Evolutionary conservation across 768 basidiomycete species (phyloP).

Genomic region (Aureoboletus auriporus): DNA sequence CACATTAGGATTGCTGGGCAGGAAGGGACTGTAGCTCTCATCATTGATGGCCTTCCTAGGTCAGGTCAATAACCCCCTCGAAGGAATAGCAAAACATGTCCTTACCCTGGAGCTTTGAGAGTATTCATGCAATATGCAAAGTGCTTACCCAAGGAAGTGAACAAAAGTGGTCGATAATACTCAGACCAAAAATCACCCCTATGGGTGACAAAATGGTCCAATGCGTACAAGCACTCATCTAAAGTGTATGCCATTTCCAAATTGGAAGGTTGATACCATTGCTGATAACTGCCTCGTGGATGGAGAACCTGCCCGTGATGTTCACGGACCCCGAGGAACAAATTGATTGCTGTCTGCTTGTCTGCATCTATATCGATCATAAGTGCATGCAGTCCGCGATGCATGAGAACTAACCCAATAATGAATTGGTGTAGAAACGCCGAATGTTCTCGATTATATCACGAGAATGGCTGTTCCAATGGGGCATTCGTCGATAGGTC

Average conservation of each 20-base stretch:
- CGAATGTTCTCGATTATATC: conserved; percentile 95
- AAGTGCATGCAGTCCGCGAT: background rate
- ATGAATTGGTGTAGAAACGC: conserved; percentile 91
- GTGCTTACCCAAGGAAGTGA: conserved; percentile 83
- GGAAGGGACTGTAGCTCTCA: conserved; percentile 72
- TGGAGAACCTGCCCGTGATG: conserved; percentile 48
- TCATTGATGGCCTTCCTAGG: conserved; percentile 66
- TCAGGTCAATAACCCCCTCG: background rate
- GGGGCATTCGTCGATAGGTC: conserved; percentile 91
- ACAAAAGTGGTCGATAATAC: conserved; percentile 81
- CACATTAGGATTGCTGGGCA: conserved; percentile 45
- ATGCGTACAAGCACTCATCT: conserved; percentile 58
- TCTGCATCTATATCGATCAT: conserved; percentile 67
- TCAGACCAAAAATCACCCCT: conserved; percentile 82
- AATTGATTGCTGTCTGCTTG: conserved; percentile 95
- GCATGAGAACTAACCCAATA: conserved; percentile 55
- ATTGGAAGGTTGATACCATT: conserved; percentile 79
- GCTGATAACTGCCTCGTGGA: conserved; percentile 68
- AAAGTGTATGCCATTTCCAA: conserved; percentile 65
- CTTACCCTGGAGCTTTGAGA: conserved; percentile 75
- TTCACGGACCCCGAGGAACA: conserved; percentile 82
- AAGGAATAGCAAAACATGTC: background rate
- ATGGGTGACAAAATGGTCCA: conserved; percentile 55
- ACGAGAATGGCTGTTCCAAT: conserved; percentile 96
- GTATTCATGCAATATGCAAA: conserved; percentile 95